Evolutionary conservation across 345 rosid species (phyloP).

Genomic region (Gossypium arboreum): DNA sequence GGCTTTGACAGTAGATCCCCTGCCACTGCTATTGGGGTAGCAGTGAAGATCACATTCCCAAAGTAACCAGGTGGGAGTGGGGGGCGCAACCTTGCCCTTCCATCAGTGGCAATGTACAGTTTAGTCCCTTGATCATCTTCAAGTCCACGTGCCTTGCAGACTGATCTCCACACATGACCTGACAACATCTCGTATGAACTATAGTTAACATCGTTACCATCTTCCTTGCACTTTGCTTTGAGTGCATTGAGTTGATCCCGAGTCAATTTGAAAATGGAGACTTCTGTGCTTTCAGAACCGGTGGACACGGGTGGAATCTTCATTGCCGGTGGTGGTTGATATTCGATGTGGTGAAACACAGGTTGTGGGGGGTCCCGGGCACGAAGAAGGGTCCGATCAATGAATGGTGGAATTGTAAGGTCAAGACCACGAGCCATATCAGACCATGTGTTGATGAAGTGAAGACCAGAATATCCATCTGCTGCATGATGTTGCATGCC

Average conservation of each 20-base stretch:
- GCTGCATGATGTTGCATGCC: conserved; percentile 97
- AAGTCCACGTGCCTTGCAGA: conserved; percentile 70
- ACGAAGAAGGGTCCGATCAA: conserved; percentile 74
- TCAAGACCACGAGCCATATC: conserved; percentile 92
- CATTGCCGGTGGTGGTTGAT: conserved; percentile 78
- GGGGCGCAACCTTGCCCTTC: conserved; percentile 71
- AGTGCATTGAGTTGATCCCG: conserved; percentile 62
- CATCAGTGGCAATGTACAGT: conserved; percentile 87
- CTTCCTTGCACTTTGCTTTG: conserved; percentile 76
- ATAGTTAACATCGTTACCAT: conserved; percentile 59
- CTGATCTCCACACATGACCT: conserved; percentile 87
- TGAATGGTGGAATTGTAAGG: conserved; percentile 64
- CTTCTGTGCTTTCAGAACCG: conserved; percentile 29
- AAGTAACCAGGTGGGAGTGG: conserved; percentile 86
- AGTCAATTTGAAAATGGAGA: conserved; percentile 47
- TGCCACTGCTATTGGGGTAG: conserved; percentile 73
- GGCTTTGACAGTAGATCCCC: conserved; percentile 69
- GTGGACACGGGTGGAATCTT: conserved; percentile 38
- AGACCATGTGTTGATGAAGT: conserved; percentile 90
- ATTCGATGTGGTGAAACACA: conserved; percentile 66
- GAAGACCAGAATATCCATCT: conserved; percentile 94
- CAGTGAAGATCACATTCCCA: conserved; percentile 86
- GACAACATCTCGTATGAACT: conserved; percentile 93
- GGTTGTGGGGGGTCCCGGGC: conserved; percentile 89
- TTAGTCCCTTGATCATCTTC: conserved; percentile 59